Evolutionary conservation across 108 stramenopile genomes (phyloP).

Genomic region (Pseudonitzschia pungens): DNA sequence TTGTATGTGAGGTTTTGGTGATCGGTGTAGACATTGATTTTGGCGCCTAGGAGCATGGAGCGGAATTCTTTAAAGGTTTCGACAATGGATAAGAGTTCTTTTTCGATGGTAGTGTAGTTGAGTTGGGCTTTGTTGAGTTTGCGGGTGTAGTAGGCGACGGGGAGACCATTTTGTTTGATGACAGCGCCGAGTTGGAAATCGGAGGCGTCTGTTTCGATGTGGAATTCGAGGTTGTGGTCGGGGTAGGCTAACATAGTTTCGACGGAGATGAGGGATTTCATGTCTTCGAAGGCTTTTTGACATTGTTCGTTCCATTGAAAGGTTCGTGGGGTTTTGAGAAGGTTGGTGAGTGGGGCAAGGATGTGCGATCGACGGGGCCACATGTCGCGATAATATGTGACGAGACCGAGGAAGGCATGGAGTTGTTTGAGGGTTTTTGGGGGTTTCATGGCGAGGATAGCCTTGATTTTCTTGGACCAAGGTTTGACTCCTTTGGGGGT

Average conservation of each 20-base stretch:
- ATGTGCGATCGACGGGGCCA: conserved; percentile 37
- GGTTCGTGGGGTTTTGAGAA: conserved; percentile 15
- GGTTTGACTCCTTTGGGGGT: conserved; percentile 30
- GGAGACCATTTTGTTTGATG: conserved; percentile 40
- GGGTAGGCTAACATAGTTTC: conserved; percentile 49
- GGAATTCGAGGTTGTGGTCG: conserved; percentile 34
- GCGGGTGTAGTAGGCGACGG: conserved; percentile 42
- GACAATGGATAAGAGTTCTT: conserved; percentile 51
- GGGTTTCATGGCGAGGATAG: conserved; percentile 30
- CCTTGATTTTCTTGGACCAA: conserved; percentile 38
- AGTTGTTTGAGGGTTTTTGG: conserved; percentile 34
- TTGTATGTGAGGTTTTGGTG: conserved; percentile 41
- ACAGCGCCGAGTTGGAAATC: conserved; percentile 38
- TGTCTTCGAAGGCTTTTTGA: conserved; percentile 45
- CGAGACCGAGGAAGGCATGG: conserved; percentile 32
- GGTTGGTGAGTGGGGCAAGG: conserved; percentile 43
- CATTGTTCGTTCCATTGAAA: conserved; percentile 36
- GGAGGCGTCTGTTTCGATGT: conserved; percentile 39
- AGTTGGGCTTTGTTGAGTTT: conserved; percentile 40
- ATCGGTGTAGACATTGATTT: conserved; percentile 40
- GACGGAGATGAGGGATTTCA: conserved; percentile 35
- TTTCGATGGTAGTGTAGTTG: conserved; percentile 42
- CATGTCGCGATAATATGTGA: conserved; percentile 57
- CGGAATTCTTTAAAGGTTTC: conserved; percentile 55
- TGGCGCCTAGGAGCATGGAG: conserved; percentile 38